Percentiles rank a stretch among this genome's conserved stretches.
Conservation (phyloP, 139 green algal genomes). For the Astrephomene gubernaculifera region DNA sequence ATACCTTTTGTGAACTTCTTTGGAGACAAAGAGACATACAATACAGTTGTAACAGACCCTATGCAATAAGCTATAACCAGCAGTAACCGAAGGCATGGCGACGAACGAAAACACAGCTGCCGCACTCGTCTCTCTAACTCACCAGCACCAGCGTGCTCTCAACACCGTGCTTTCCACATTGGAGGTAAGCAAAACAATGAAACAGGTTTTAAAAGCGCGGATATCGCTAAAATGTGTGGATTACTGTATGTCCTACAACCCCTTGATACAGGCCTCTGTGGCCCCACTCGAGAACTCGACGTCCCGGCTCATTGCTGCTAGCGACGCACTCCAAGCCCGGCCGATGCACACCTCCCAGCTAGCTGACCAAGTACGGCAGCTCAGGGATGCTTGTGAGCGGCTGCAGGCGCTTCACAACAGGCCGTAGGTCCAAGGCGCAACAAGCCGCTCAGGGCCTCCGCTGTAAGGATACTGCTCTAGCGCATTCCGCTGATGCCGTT, state of each 20-base stretch:
- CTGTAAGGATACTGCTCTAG: not conserved
- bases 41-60: too few relatives aligned
- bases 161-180: not conserved
- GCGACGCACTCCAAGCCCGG: not conserved
- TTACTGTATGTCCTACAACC: not conserved
- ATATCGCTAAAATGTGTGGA: not conserved
- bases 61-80: too few relatives aligned
- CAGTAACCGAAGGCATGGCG: constrained; percentile 26
- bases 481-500: constrained; percentile 54
- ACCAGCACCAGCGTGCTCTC: not conserved
- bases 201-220: too few relatives aligned
- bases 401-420: not conserved
- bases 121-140: constrained; percentile 8
- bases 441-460: not conserved
- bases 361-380: not conserved
- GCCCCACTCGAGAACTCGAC: constrained; percentile 1
- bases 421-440: not conserved
- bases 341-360: not conserved
- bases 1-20: too few relatives aligned
- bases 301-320: not conserved
- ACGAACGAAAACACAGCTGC: constrained; percentile 20
- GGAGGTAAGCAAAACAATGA: constrained; percentile 9
- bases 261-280: not conserved
- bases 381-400: not conserved
- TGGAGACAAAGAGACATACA: too few relatives aligned